Evolutionary conservation across 2,329 filamentous ascomycete species (phyloP), one percentile per base, ranked within the genome.

Genomic region (Colletotrichum sp.): DNA sequence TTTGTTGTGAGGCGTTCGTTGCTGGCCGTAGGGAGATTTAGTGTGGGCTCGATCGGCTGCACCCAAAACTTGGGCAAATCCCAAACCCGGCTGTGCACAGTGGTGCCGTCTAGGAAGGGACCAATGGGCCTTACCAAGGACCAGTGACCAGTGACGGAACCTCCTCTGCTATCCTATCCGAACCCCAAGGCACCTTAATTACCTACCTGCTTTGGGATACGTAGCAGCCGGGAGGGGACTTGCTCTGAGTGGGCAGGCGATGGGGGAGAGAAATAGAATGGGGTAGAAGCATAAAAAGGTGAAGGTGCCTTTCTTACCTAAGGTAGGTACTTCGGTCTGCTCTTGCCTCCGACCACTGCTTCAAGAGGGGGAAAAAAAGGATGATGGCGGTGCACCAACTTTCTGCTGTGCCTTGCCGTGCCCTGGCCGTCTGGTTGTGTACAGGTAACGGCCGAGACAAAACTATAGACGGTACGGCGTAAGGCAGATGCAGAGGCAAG

Each of bases 21-120:
- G 74, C 71, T 74, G 74, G 71, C 71, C 70, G 74, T 76, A 71
- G 74, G 74, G 71, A 76, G 74, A 76, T 76, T 76, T 76, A 75
- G 74, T 76, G 74, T 74, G 74, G 74, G 71, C 74, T 76, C 61
- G 71, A 75, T 71, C 71, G 66, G 74, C 71, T 74, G 52, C 74
- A 75, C 60, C 74, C 71, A 76, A 75, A 75, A 56, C 60, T 58
- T 56, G 66, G 52, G 74, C 61, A 28, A 69, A 71, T 62, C 58
- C 74, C 66, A 66, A 64, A 60, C 70, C 70, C 27, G 74, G 58
- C 70, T 74, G 64, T 43, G 65, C 64, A 60, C 66, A 39, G 64
- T 52, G 48, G 55, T 61, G 58, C 39, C 32, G 32, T 74, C 39
- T 43, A 48, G 34, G 36, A 12, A 34, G 30, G 62, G 62, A 43